Conservation (phyloP, 2,329 filamentous ascomycete genomes). For the Penicillium corylophilum region DNA sequence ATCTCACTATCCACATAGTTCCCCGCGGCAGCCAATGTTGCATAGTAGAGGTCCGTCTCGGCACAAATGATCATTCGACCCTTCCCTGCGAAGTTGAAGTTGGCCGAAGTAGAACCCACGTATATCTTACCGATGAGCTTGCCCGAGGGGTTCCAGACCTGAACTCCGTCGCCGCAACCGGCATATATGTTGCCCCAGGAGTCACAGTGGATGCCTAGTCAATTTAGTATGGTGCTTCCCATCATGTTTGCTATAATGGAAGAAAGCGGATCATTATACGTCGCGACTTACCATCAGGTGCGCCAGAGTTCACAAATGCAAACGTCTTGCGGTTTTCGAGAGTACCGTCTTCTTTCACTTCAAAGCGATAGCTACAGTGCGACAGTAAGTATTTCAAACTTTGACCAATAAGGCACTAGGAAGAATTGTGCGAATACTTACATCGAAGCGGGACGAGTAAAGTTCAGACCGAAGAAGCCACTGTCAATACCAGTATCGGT, state of each 20-base stretch:
- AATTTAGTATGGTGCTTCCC: no score
- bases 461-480: constrained; percentile 17
- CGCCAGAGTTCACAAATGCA: background rate
- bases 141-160: constrained; percentile 53
- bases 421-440: background rate
- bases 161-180: constrained; percentile 54
- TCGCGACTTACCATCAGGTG: background rate
- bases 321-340: background rate
- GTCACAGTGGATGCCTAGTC: constrained; percentile 49
- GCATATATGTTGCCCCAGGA: constrained; percentile 56
- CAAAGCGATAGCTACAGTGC: background rate
- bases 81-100: constrained; percentile 50
- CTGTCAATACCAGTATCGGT: constrained; percentile 18
- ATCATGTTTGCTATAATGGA: background rate
- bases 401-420: background rate
- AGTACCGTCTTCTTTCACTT: background rate
- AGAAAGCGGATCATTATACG: background rate
- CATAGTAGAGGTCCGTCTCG: constrained; percentile 20
- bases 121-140: constrained; percentile 57
- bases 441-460: constrained; percentile 17
- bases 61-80: constrained; percentile 21
- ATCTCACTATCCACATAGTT: constrained; percentile 18
- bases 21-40: constrained; percentile 16
- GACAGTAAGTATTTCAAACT: background rate
- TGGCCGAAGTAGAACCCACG: constrained; percentile 35